Base-by-base conservation (phyloP, 768 basidiomycete genomes). In the Lepiota venenata region DNA sequence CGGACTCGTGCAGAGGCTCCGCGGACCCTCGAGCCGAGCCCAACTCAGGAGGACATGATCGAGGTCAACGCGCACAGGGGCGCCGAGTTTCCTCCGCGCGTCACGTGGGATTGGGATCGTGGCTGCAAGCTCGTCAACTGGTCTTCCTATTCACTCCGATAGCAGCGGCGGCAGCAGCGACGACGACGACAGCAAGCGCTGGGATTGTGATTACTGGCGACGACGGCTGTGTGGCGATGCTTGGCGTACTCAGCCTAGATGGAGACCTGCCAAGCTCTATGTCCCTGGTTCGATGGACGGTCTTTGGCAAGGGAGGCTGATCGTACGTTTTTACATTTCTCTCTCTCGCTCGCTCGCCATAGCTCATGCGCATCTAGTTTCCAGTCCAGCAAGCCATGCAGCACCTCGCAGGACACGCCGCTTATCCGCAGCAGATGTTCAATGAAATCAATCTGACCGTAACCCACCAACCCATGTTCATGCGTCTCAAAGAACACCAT, bases 151-250 rank as follows among this genome's bases (percentile, higher is more conserved):
- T 15, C 32, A 35, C 45, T 32, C 20, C 29, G 47, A 27, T 15
- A 8, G 40, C 22, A 10, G n/a, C 21, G n/a, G n/a, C n/a, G n/a
- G n/a, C n/a, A n/a, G n/a, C 4, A 53, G n/a, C 51, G 50, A 60
- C 32, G 55, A 62, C 15, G 61, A 63, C 14, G 67, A 71, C n/a
- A 83, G 83, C 42, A 60, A 61, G 1, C 61, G 58, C 15, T 83
- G 76, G 74, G 86, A 88, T 54, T 65, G 74, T 42, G 82, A 83
- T 47, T 87, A 83, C 80, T 78, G 75, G 61, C 71, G 85, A 15
- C 66, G 77, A 52, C 69, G 73, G 3, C 64, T 74, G 36, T 85
- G 84, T 58, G 69, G 61, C 32, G 69, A 79, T 48, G 50, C 58
- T 4, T 63, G 53, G 37, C 54, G 16, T 21, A 56, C 47, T 20